A percentile compares a stretch with the other conserved stretches of the same genome.
These are phyloP conservation scores for Torrubiellomyces zombiae DNA, from an alignment of 2,329 filamentous ascomycete genomes.

Conservation along the genomic window DNA sequence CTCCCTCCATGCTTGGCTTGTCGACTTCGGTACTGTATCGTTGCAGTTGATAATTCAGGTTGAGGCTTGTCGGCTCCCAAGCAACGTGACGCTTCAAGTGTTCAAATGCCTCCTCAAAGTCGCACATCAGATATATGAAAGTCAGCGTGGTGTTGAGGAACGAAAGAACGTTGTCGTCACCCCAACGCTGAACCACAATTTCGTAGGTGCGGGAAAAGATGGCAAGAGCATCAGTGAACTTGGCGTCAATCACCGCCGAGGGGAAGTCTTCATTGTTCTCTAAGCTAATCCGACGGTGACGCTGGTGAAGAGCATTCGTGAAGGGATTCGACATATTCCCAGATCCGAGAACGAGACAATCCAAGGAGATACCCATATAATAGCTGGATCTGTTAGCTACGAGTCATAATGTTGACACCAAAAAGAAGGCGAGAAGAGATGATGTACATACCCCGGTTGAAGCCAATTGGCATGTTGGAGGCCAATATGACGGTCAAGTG, in stretches of 20 bases:
- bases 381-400: constrained; percentile 11
- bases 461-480: constrained; percentile 32
- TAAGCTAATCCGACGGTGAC: too few species aligned
- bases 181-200: constrained; percentile 32
- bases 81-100: constrained; percentile 22
- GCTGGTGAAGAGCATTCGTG: too few species aligned
- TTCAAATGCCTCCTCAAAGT: constrained; percentile 2
- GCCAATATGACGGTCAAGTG: constrained; percentile 41
- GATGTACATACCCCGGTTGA: constrained; percentile 23
- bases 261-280: too few species aligned
- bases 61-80: constrained; percentile 28
- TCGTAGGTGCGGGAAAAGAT: constrained; percentile 27
- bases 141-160: constrained; percentile 46
- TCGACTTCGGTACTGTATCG: constrained; percentile 12
- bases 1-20: constrained; percentile 19
- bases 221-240: too few species aligned
- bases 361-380: constrained; percentile 14
- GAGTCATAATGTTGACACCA: too few species aligned
- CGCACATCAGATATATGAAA: constrained; percentile 33
- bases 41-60: constrained; percentile 20
- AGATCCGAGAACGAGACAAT: constrained; percentile 17
- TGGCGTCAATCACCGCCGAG: too few species aligned
- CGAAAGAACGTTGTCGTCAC: constrained; percentile 41
- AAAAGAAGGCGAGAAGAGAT: too few species aligned
- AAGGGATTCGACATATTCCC: constrained; percentile 27